phyloP scores from a whole-genome alignment of 345 rosid species.

The Mallotus nudiflorus region DNA sequence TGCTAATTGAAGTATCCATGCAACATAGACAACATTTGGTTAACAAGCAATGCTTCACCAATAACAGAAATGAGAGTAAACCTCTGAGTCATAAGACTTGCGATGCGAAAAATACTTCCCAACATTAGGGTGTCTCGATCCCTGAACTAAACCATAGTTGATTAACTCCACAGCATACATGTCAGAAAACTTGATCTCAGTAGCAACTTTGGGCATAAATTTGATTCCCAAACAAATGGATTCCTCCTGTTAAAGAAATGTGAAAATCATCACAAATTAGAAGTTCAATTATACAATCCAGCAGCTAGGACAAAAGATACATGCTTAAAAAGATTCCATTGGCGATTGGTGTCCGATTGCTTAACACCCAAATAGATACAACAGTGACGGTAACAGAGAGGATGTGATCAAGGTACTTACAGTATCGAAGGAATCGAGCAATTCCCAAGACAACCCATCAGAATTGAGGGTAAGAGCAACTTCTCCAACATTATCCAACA shows the following conservation, averaged over 20 bases:
- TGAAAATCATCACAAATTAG: constrained; percentile 20
- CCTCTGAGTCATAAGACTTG: constrained; percentile 42
- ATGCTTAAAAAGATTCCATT: too few relatives aligned
- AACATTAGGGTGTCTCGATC: constrained; percentile 35
- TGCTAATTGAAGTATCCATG: too few relatives aligned
- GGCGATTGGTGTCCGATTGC: too few relatives aligned
- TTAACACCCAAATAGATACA: too few relatives aligned
- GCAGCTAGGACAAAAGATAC: too few relatives aligned
- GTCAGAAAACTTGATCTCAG: constrained; percentile 55
- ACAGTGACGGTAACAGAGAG: too few relatives aligned
- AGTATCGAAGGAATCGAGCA: constrained; percentile 40
- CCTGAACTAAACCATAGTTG: constrained; percentile 40
- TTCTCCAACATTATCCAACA: constrained; percentile 70
- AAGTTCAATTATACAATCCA: not conserved
- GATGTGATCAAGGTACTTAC: constrained; percentile 43
- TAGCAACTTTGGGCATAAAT: constrained; percentile 32
- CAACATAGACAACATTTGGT: too few relatives aligned
- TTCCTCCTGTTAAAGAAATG: constrained; percentile 43
- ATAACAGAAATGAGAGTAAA: constrained; percentile 26
- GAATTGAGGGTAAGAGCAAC: constrained; percentile 51
- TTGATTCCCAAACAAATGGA: constrained; percentile 55
- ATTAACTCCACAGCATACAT: constrained; percentile 68
- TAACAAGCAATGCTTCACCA: too few relatives aligned
- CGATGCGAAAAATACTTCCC: constrained; percentile 41
- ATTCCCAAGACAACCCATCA: constrained; percentile 79